Conservation (phyloP, 331 rosid species). For the Quercus phellos region DNA sequence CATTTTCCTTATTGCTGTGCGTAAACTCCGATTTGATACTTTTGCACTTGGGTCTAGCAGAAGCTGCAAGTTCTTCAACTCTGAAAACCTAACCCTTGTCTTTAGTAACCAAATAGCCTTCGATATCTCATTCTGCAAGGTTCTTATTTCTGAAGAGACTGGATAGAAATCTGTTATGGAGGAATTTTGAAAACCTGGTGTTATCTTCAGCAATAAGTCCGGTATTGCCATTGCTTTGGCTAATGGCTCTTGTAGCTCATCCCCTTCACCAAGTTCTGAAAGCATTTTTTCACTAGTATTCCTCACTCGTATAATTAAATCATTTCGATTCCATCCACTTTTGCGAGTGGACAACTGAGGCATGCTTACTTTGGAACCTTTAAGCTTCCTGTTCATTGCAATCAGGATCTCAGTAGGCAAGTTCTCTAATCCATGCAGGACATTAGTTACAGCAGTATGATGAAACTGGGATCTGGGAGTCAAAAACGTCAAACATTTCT, state of each 20-base stretch:
- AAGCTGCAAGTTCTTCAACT: constrained; percentile 49
- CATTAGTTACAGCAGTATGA: constrained; percentile 31
- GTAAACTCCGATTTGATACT: constrained; percentile 37
- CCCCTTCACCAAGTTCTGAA: constrained; percentile 36
- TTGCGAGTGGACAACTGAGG: constrained; percentile 47
- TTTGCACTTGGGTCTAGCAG: constrained; percentile 51
- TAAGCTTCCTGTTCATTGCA: constrained; percentile 67
- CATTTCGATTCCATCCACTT: constrained; percentile 36
- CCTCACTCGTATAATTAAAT: constrained; percentile 37
- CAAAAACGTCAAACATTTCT: constrained; percentile 23
- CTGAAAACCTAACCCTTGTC: constrained; percentile 24
- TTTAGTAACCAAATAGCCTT: constrained; percentile 60
- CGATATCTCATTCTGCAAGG: constrained; percentile 61
- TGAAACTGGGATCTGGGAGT: constrained; percentile 26
- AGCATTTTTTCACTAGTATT: constrained; percentile 43
- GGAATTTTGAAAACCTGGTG: constrained; percentile 36
- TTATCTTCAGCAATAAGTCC: constrained; percentile 53
- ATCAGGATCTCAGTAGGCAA: constrained; percentile 47
- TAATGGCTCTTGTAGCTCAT: constrained; percentile 52
- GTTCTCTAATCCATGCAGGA: constrained; percentile 38
- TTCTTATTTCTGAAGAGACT: constrained; percentile 53
- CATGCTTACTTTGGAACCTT: constrained; percentile 22
- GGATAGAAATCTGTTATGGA: constrained; percentile 40
- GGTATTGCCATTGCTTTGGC: constrained; percentile 84
- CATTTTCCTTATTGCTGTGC: constrained; percentile 41